phyloP scores from a whole-genome alignment of 2,329 filamentous ascomycete species.

The Aspergillus sp. region DNA sequence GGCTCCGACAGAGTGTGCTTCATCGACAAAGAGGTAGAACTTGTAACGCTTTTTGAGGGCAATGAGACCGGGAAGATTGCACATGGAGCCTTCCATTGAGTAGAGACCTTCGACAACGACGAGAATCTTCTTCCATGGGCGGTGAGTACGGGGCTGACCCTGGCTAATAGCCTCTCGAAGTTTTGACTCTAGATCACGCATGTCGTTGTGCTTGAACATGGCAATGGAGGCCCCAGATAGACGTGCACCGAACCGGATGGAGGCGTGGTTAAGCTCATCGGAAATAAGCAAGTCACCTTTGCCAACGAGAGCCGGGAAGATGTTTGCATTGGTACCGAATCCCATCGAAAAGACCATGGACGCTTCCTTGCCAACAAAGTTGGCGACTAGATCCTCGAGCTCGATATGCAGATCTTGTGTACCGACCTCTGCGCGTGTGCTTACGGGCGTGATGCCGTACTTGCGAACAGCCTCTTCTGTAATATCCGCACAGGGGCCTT shows the following conservation, averaged over 20 bases:
- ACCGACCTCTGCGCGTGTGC: constrained; percentile 78
- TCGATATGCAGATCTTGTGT: constrained; percentile 85
- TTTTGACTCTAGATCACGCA: constrained; percentile 78
- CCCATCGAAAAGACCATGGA: constrained; percentile 99
- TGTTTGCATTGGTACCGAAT: constrained; percentile 90
- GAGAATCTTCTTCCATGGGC: constrained; percentile 98
- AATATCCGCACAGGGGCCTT: constrained; percentile 91
- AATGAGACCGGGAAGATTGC: constrained; percentile 88
- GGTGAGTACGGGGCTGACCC: constrained; percentile 95
- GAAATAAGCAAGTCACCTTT: constrained; percentile 95
- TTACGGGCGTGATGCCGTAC: constrained; percentile 80
- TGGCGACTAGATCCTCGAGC: constrained; percentile 84
- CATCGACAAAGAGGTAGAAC: constrained; percentile 92
- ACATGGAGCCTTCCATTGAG: constrained; percentile 99
- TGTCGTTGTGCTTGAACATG: constrained; percentile 98
- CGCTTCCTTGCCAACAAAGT: constrained; percentile 89
- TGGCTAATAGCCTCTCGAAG: constrained; percentile 92
- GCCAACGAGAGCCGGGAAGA: constrained; percentile 87
- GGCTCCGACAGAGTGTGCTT: constrained; percentile 93
- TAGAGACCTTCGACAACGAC: constrained; percentile 96
- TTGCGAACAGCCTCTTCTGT: constrained; percentile 82
- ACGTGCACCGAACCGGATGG: constrained; percentile 91
- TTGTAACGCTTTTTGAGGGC: constrained; percentile 93
- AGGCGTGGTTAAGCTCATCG: constrained; percentile 96
- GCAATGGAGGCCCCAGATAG: constrained; percentile 92